These are phyloP conservation scores for Emergomyces africanus DNA, from an alignment of 2,329 filamentous ascomycete species.

Conservation along the genomic window DNA sequence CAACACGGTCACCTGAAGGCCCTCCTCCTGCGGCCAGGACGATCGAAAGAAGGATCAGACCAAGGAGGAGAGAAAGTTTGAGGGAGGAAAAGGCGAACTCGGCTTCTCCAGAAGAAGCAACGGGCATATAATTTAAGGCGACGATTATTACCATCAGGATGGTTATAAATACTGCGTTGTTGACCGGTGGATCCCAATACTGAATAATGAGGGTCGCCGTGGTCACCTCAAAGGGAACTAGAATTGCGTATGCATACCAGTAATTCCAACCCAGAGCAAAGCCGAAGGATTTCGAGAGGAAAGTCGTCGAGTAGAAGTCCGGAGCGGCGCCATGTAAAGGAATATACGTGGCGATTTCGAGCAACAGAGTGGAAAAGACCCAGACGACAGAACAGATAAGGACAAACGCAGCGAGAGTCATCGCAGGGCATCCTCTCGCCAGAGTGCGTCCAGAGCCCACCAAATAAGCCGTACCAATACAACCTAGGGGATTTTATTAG, in stretches of 20 bases:
- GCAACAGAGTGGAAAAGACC: constrained; percentile 1
- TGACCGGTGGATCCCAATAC: constrained; percentile 21
- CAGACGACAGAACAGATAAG: constrained; percentile 2
- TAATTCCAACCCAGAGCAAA: constrained; percentile 42
- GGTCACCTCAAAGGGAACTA: constrained; percentile 37
- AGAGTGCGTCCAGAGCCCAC: constrained; percentile 3
- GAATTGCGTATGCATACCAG: constrained; percentile 40
- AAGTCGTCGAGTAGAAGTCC: constrained; percentile 4
- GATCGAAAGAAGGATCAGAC: constrained; percentile 38
- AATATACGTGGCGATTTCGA: constrained; percentile 6
- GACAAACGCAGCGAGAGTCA: not conserved
- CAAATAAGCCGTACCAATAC: constrained; percentile 3
- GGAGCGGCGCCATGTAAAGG: constrained; percentile 4
- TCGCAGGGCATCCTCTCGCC: not conserved
- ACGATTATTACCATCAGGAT: constrained; percentile 14
- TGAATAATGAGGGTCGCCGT: constrained; percentile 36
- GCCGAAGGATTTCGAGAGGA: constrained; percentile 20
- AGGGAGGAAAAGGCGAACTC: constrained; percentile 38
- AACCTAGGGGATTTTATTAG: not conserved
- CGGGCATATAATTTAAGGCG: constrained; percentile 12
- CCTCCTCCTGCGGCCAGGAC: constrained; percentile 38
- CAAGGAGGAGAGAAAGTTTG: constrained; percentile 39
- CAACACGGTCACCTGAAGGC: constrained; percentile 32
- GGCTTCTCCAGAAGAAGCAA: constrained; percentile 14
- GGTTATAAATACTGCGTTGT: constrained; percentile 14